Evolutionary conservation across 2,329 filamentous ascomycete genomes (phyloP), one percentile per base, ranked within the genome.

Genomic region (Penicillium sp.): DNA sequence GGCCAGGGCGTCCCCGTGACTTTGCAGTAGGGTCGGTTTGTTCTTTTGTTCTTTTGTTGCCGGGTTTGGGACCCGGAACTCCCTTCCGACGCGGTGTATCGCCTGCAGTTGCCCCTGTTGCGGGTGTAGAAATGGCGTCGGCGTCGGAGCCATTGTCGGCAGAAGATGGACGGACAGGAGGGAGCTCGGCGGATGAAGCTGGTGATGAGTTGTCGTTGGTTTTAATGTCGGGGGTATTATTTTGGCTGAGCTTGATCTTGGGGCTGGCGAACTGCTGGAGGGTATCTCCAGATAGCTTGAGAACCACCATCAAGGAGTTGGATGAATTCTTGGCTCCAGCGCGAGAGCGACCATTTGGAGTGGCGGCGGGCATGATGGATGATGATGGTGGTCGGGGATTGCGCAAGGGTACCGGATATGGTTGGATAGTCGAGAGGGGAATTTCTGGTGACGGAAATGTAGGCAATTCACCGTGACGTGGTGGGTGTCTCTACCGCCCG

Each of bases 1-100:
- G 93, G 7, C 93, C 93, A 7, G 94, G 93, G 79, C 96, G 95
- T 71, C 89, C 89, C 72, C 90, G 82, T 53, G 87, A 81, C 75
- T 90, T 68, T 78, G 75, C 68, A 73, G 78, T 75, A 76, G 80
- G 68, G 75, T 77, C 57, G 75, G 73, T 60, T 76, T 62, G 60
- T 5, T 63, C 62, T 45, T 65, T 67, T 53, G 59, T 76, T 70
- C 86, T 81, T 76, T 89, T 88, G 57, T 80, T 81, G 54, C 81
- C 84, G 39, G 84, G 81, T 66, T 89, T 88, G 23, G 85, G 83
- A 63, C 88, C 84, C 73, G 91, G 89, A 34, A 84, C 79, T 34
- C 87, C 87, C 75, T 92, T 92, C 79, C 90, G 91, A 80, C 90
- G 92, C 13, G 81, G 78, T 7, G 81, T 85, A 41, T 70, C 72